Base-by-base conservation (phyloP, 352 stramenopile species). In the Globisporangium carolinianum region DNA sequence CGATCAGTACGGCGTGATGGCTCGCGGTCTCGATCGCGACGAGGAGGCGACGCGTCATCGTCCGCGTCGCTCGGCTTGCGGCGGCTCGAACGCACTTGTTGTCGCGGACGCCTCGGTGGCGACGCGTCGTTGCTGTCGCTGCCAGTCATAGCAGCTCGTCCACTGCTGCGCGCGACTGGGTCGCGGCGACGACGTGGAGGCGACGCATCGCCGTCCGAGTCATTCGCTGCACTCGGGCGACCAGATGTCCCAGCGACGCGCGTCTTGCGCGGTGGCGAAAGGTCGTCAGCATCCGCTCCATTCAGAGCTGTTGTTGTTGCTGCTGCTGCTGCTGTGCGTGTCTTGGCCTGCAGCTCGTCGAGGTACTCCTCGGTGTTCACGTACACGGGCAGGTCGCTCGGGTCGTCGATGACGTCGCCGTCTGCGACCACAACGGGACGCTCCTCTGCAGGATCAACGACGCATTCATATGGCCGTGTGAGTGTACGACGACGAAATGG, bases 341-440 rank as follows among this genome's bases (percentile, higher is more conserved):
- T 65, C 36, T 67, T 69, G 4, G 63, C 63, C 4, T 71, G 57
- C 15, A 87, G 67, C 36, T 87, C 71, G 17, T 76, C 70, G 43
- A 87, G 48, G 51, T 79, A 89, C 45, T 81, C 75, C 18, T 89
- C 68, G 0, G 83, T 79, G 55, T 91, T 84, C 42, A 86, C 78
- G 60, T 89, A 87, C 5, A 89, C 70, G 4, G 81, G 83, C 46
- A 87, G 62, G 68, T 88, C 76, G 43, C 86, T 74, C 32, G 72
- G 68, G 45, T 92, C 42, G 42, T 47, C 83, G 36, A 80, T 66
- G 1, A 78, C 53, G 36, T 79, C 69, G 12, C 69, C 73, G 39
- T 82, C 75, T 2, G 61, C 71, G 7, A 80, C 63, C 41, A 90
- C 66, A 3, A 79, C 70, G 11, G 69, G 72, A 36, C 62, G 57